phyloP scores from a whole-genome alignment of 2,329 filamentous ascomycete genomes.

The Chrysosphaeria jannelii region DNA sequence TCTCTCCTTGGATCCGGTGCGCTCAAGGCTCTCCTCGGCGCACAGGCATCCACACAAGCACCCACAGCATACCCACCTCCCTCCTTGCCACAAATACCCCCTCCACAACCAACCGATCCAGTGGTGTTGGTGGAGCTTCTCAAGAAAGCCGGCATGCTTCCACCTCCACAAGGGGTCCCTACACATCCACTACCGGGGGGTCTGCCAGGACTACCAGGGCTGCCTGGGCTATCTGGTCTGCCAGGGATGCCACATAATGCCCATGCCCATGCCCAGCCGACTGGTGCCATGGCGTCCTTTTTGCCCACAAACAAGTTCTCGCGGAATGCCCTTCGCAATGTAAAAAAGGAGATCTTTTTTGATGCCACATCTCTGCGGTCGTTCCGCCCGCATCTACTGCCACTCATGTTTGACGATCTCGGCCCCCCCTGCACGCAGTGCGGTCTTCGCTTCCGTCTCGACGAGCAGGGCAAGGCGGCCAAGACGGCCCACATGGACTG shows the following conservation, averaged over 20 bases:
- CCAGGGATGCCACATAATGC: too few species aligned
- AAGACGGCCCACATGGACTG: conserved; percentile 90
- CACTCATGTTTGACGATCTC: conserved; percentile 39
- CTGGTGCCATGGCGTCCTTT: too few species aligned
- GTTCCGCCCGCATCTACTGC: conserved; percentile 35
- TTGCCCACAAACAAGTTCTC: too few species aligned
- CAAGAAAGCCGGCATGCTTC: conserved; percentile 34
- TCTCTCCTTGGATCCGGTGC: conserved; percentile 27
- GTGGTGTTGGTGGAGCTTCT: conserved; percentile 35
- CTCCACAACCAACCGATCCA: conserved; percentile 11
- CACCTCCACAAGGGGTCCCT: too few species aligned
- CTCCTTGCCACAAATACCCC: too few species aligned
- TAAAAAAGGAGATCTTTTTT: not conserved
- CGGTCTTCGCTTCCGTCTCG: conserved; percentile 55
- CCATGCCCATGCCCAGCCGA: too few species aligned
- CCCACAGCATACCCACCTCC: conserved; percentile 8
- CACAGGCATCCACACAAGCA: conserved; percentile 11
- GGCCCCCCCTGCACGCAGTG: conserved; percentile 79
- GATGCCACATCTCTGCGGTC: conserved; percentile 12
- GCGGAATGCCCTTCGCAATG: too few species aligned
- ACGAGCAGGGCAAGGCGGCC: conserved; percentile 49
- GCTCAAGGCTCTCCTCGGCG: conserved; percentile 23
- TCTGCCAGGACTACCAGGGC: too few species aligned
- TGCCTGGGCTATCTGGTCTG: too few species aligned
- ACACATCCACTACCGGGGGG: too few species aligned